Percentiles rank a stretch among this genome's conserved stretches.
Evolutionary conservation across 495 filamentous ascomycete genomes (phyloP).

Genomic region (Clavariopsis aquatica): DNA sequence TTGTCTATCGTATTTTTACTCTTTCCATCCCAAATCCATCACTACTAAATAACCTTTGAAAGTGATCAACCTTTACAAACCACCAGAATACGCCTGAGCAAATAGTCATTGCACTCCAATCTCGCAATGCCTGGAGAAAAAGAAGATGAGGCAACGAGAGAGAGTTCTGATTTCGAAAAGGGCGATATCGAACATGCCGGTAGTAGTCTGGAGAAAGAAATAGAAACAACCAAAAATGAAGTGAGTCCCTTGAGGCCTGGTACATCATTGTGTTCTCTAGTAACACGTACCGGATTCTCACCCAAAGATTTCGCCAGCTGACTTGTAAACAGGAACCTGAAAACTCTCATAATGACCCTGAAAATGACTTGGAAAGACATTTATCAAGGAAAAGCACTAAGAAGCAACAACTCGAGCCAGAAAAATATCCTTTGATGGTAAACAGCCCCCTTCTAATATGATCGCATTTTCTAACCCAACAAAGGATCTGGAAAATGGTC

Average conservation of each 20-base stretch:
- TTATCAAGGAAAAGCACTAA: slow-evolving; percentile 30
- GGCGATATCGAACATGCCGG: neutral
- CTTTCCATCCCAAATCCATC: neutral
- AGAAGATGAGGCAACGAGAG: neutral
- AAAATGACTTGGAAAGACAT: slow-evolving; percentile 27
- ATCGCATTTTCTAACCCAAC: neutral
- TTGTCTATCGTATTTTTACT: neutral
- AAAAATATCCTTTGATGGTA: slow-evolving; percentile 23
- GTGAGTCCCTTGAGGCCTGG: neutral
- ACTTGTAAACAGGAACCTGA: neutral
- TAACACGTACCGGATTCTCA: no score
- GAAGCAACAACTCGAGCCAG: slow-evolving; percentile 16
- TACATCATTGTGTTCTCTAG: neutral
- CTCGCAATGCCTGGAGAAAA: neutral
- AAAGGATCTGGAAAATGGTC: slow-evolving; percentile 26
- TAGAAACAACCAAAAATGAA: neutral
- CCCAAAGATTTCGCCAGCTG: neutral
- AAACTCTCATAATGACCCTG: slow-evolving; percentile 10
- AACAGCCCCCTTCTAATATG: neutral
- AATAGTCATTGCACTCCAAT: neutral
- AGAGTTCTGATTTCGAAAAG: neutral
- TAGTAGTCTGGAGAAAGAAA: neutral
- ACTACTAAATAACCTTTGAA: neutral
- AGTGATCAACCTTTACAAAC: neutral
- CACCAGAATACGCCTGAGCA: neutral